Conservation (phyloP, 495 filamentous ascomycete genomes). For the Neurospora sp. region DNA sequence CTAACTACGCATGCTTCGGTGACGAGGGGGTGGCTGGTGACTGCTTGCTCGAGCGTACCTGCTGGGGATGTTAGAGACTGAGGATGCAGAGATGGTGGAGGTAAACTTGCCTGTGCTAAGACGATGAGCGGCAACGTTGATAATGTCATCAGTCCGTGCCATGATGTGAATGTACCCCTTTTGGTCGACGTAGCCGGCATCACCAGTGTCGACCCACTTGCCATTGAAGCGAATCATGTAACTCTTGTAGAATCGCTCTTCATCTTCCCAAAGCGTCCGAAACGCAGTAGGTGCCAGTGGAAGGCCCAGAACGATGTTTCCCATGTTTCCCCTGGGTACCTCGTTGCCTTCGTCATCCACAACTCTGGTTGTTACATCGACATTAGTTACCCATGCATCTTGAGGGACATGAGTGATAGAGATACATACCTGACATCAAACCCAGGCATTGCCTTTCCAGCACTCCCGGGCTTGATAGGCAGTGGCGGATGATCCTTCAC, state of each 20-base stretch:
- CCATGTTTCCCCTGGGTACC: conserved; percentile 61
- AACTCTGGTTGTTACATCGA: conserved; percentile 28
- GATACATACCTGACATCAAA: conserved; percentile 54
- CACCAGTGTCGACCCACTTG: conserved; percentile 80
- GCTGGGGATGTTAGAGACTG: not conserved
- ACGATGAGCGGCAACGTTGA: conserved; percentile 89
- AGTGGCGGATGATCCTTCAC: conserved; percentile 19
- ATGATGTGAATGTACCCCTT: conserved; percentile 82
- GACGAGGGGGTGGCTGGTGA: conserved; percentile 66
- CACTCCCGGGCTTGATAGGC: conserved; percentile 69
- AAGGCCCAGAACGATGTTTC: conserved; percentile 77
- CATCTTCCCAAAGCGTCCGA: conserved; percentile 74
- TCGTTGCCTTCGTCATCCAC: conserved; percentile 72
- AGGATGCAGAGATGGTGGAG: not conserved
- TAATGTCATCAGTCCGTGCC: conserved; percentile 82
- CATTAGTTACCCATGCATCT: not conserved
- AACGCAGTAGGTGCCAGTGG: conserved; percentile 82
- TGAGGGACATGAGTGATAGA: not conserved
- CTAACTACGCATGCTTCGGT: conserved; percentile 78
- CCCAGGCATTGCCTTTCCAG: conserved; percentile 81
- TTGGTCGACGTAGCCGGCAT: conserved; percentile 74
- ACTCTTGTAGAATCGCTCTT: conserved; percentile 69
- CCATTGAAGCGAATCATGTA: conserved; percentile 75
- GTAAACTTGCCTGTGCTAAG: conserved; percentile 67
- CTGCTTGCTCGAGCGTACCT: conserved; percentile 83